Conservation (phyloP, 2,329 filamentous ascomycete species). For the Claviceps digitariae region DNA sequence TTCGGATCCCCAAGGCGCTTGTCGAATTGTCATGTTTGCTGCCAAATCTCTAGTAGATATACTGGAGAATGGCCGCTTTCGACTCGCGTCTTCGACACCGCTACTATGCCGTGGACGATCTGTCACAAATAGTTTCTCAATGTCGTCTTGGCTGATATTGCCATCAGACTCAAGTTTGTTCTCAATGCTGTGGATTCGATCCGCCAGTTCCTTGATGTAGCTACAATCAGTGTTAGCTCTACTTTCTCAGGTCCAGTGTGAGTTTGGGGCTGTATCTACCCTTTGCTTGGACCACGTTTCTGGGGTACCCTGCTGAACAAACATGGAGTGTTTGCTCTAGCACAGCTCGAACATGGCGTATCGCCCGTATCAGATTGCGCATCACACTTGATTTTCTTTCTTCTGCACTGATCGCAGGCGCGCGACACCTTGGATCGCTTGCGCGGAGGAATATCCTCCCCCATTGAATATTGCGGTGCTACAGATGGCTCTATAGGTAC, state of each 20-base stretch:
- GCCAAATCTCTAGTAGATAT: slow-evolving; percentile 29
- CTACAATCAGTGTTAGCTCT: slow-evolving; percentile 23
- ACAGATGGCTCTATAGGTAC: slow-evolving; percentile 24
- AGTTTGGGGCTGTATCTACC: slow-evolving; percentile 28
- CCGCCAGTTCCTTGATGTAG: slow-evolving; percentile 85
- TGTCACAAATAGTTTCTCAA: slow-evolving; percentile 28
- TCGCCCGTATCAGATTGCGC: slow-evolving; percentile 60
- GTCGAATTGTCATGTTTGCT: slow-evolving; percentile 28
- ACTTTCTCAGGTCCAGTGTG: background rate
- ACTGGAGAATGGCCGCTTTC: slow-evolving; percentile 36
- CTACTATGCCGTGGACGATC: slow-evolving; percentile 19
- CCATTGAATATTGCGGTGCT: slow-evolving; percentile 26
- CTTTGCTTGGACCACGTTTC: slow-evolving; percentile 82
- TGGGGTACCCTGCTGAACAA: slow-evolving; percentile 79
- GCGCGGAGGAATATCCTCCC: slow-evolving; percentile 50
- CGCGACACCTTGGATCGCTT: slow-evolving; percentile 79
- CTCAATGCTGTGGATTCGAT: slow-evolving; percentile 71
- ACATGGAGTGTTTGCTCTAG: slow-evolving; percentile 61
- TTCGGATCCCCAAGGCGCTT: slow-evolving; percentile 34
- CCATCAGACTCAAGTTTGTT: slow-evolving; percentile 52
- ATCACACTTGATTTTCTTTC: slow-evolving; percentile 86
- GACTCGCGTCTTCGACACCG: slow-evolving; percentile 15
- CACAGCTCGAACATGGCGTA: slow-evolving; percentile 69
- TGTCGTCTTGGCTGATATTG: slow-evolving; percentile 28
- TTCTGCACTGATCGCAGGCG: slow-evolving; percentile 77